Evolutionary conservation across 129 eudicot genomes (phyloP), one percentile per base, ranked within the genome.

Genomic region (Centrapalus pauciflorus): DNA sequence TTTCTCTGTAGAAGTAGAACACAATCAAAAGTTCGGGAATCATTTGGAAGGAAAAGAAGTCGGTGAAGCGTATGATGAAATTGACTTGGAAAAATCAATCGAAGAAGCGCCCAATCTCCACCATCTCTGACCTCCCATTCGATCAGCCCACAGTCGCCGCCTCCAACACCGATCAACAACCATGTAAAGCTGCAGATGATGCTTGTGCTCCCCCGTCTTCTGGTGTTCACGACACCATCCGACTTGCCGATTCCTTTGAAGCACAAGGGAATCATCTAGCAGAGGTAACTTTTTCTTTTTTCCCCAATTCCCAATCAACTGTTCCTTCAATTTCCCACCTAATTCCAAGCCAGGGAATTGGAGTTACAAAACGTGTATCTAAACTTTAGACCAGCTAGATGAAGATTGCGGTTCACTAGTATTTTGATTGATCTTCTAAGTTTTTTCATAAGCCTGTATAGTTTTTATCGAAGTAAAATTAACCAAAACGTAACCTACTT

Each of bases 221-320:
- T 19, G 30, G 45, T 49, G 41, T 27, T 29, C 68, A 66, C 35
- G 80, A 67, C 13, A 23, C 71, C 21, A 66, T 37, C 29, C 66
- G 66, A 52, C 82, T 80, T 54, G 82, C 87, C 25, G 58, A 80
- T 35, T 72, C 78, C 1, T 87, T 74, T 70, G 64, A 83, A 69
- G 81, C 73, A 37, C 87, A 80, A 72, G 95, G 95, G 28, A 78
- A 75, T 70, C 76, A 83, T 71, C 85, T 83, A 45, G 95, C 95
- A 29, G 87, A 87, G 90, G 95, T 86, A 49, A 69, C 21, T 43
- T 74, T 62, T 19, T 4, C 30, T 16, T 38, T 17, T 27, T 10
- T 2, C 4, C 4, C n/a, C n/a, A n/a, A n/a, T n/a, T n/a, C n/a
- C n/a, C n/a, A n/a, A 60, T 13, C 8, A 62, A 62, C 50, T 38